Evolutionary conservation across 2,329 filamentous ascomycete species (phyloP).

Genomic region (Alternaria sp.): DNA sequence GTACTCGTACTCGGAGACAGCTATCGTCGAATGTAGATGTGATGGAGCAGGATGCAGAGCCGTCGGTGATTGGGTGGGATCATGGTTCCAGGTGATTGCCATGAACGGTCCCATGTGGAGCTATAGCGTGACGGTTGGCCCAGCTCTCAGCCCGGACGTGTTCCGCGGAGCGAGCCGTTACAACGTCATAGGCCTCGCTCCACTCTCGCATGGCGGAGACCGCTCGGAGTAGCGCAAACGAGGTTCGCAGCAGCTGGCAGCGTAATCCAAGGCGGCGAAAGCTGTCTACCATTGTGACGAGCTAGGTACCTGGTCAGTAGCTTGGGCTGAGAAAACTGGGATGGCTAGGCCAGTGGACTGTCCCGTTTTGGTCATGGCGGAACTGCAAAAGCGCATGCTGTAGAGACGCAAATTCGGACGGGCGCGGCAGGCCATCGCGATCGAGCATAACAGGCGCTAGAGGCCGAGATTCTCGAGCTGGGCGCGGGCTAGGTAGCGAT

Average conservation of each 20-base stretch:
- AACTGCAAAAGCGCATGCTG: background rate
- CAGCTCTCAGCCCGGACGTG: background rate
- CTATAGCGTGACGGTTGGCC: background rate
- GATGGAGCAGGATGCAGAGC: background rate
- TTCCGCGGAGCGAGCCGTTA: background rate
- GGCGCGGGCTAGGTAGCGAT: background rate
- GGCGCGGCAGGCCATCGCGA: slow-evolving; percentile 1
- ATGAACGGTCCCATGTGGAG: background rate
- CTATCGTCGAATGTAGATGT: background rate
- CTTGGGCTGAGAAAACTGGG: background rate
- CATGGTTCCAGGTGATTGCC: background rate
- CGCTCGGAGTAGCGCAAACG: background rate
- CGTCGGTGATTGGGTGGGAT: background rate
- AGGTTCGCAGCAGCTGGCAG: background rate
- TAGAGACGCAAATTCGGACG: background rate
- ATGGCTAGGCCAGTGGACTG: background rate
- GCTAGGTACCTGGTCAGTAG: background rate
- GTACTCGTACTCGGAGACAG: background rate
- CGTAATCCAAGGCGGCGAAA: background rate
- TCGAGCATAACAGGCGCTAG: background rate
- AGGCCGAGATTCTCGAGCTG: background rate
- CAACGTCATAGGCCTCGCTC: background rate
- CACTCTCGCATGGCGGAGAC: background rate
- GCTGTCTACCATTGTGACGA: background rate
- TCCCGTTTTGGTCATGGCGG: background rate